These are phyloP conservation scores for Echria macrotheca DNA, from an alignment of 495 filamentous ascomycete genomes.

Conservation along the genomic window DNA sequence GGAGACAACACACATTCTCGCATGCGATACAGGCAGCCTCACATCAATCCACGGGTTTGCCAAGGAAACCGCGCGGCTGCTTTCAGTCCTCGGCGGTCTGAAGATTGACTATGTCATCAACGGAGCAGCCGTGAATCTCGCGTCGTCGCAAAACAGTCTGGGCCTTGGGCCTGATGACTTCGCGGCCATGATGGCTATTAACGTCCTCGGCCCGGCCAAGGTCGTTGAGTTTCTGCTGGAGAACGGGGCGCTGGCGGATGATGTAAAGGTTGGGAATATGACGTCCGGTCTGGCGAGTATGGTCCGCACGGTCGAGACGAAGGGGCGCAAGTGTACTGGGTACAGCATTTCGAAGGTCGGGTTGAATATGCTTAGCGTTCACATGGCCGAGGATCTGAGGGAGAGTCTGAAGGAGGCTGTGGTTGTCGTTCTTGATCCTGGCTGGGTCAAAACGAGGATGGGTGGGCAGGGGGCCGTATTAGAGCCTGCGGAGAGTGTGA, in stretches of 20 bases:
- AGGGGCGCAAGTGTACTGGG: conserved; percentile 21
- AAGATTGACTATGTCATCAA: conserved; percentile 43
- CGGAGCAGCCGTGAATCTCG: conserved; percentile 37
- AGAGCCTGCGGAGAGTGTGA: conserved; percentile 39
- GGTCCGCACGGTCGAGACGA: conserved; percentile 3
- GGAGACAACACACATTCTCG: conserved; percentile 36
- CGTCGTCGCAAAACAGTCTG: conserved; percentile 28
- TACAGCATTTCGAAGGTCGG: conserved; percentile 41
- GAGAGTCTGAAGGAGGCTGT: conserved; percentile 34
- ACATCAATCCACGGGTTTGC: conserved; percentile 31
- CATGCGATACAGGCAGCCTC: conserved; percentile 35
- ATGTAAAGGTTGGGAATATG: conserved; percentile 36
- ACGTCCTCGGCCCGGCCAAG: conserved; percentile 40
- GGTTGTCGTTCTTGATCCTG: conserved; percentile 51
- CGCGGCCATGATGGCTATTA: conserved; percentile 24
- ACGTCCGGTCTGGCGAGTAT: conserved; percentile 32
- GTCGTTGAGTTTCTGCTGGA: conserved; percentile 27
- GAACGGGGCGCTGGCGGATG: conserved; percentile 15
- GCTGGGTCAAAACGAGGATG: conserved; percentile 62
- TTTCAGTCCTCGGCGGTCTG: conserved; percentile 21
- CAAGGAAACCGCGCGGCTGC: conserved; percentile 15
- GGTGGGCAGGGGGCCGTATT: conserved; percentile 47
- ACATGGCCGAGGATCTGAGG: conserved; percentile 34
- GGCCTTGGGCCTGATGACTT: conserved; percentile 33
- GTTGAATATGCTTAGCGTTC: conserved; percentile 38